Percentiles rank a stretch among this genome's conserved stretches.
phyloP scores from a whole-genome alignment of 73 alveolate species.

The Paramecium octaurelia region DNA sequence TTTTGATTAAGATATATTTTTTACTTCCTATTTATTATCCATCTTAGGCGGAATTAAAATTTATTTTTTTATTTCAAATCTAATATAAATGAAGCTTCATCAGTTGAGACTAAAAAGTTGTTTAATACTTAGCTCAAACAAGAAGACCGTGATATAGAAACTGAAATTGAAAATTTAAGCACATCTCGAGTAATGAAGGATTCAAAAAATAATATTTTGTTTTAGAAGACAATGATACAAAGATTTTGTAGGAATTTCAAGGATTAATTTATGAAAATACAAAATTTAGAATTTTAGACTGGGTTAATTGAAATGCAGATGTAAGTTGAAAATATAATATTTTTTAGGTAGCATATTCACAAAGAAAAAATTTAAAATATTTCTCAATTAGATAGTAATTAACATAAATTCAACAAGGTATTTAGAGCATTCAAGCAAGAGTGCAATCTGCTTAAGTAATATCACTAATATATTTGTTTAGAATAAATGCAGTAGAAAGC shows the following conservation, averaged over 20 bases:
- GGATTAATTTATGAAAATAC: not conserved
- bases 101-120: not conserved
- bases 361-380: constrained; percentile 19
- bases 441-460: not conserved
- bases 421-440: not conserved
- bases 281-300: constrained; percentile 24
- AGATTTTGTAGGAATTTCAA: not conserved
- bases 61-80: not conserved
- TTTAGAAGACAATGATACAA: constrained; percentile 1
- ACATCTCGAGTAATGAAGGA: not conserved
- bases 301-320: constrained; percentile 22
- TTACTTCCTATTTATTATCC: constrained; percentile 55
- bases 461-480: not conserved
- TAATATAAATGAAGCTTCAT: not conserved
- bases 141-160: constrained; percentile 73
- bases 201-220: not conserved
- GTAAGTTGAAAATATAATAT: not conserved
- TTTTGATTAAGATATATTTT: not conserved
- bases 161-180: not conserved
- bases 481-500: not conserved
- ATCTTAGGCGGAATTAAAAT: constrained; percentile 57
- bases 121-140: not conserved
- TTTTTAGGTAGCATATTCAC: constrained; percentile 13
- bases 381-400: not conserved
- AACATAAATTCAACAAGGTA: not conserved